Evolutionary conservation across 2,329 filamentous ascomycete genomes (phyloP).

Genomic region (Cladobotryum protrusum): DNA sequence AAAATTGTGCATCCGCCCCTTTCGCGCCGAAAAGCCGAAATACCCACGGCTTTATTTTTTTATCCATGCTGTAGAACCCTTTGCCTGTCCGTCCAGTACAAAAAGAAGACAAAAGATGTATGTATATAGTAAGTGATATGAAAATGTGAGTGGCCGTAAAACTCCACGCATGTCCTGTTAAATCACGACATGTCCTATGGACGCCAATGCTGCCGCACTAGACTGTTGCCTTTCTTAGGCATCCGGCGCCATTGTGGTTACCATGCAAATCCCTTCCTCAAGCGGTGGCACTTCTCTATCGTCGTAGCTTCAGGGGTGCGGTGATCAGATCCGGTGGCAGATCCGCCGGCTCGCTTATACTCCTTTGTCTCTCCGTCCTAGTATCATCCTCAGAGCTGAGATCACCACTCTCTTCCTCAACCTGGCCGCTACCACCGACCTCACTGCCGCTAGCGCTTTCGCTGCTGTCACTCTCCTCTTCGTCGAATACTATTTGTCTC

Average conservation of each 20-base stretch:
- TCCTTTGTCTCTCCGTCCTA: constrained; percentile 52
- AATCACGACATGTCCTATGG: no score
- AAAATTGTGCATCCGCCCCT: no score
- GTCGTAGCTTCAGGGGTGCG: constrained; percentile 27
- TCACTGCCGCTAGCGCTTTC: constrained; percentile 25
- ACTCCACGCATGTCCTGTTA: no score
- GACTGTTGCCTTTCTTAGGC: no score
- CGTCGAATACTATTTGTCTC: constrained; percentile 68
- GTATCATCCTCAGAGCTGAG: constrained; percentile 43
- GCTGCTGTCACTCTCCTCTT: constrained; percentile 58
- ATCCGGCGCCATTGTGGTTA: neutral
- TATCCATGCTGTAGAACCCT: no score
- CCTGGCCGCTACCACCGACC: constrained; percentile 43
- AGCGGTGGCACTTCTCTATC: constrained; percentile 13
- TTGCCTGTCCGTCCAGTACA: no score
- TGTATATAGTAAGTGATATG: no score
- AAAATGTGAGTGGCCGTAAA: no score
- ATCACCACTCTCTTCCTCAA: constrained; percentile 58
- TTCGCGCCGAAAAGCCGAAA: no score
- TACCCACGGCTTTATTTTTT: no score
- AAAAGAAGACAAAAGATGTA: no score
- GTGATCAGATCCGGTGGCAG: constrained; percentile 28
- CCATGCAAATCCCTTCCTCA: neutral
- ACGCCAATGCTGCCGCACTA: no score
- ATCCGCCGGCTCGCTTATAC: constrained; percentile 39